These are phyloP conservation scores for Mycena albidolilacea DNA, from an alignment of 768 basidiomycete genomes.

Conservation along the genomic window DNA sequence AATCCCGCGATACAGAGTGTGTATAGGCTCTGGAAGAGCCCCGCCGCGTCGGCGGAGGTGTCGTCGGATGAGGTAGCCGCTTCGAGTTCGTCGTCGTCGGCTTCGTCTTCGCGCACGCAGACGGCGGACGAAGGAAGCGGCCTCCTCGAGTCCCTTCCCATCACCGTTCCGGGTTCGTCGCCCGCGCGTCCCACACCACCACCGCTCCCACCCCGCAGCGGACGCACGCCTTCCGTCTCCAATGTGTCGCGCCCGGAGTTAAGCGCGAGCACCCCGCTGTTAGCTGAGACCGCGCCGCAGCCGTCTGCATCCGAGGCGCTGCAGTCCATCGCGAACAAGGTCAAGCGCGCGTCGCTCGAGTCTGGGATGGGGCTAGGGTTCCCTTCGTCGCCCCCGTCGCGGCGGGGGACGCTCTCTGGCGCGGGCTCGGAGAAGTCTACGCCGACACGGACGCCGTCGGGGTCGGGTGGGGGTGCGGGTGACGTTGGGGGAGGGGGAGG, in stretches of 20 bases:
- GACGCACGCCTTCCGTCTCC: conserved; percentile 45
- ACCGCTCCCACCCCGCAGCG: conserved; percentile 65
- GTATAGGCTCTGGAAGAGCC: conserved; percentile 83
- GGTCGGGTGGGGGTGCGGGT: conserved; percentile 5
- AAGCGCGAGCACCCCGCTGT: conserved; percentile 38
- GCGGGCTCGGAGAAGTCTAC: background rate
- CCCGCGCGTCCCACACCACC: conserved; percentile 48
- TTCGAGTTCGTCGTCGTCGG: conserved; percentile 25
- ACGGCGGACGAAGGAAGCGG: conserved; percentile 24
- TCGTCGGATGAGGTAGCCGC: conserved; percentile 19
- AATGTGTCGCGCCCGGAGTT: conserved; percentile 47
- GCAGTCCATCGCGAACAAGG: conserved; percentile 68
- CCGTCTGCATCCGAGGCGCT: conserved; percentile 68
- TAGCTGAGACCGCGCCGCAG: conserved; percentile 38
- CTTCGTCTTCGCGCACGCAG: conserved; percentile 26
- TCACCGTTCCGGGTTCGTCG: conserved; percentile 18
- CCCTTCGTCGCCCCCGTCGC: conserved; percentile 35
- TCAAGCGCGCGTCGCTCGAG: conserved; percentile 51
- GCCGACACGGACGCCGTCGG: background rate
- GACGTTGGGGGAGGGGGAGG: no score
- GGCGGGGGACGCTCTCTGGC: conserved; percentile 24
- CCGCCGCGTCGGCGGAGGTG: conserved; percentile 47
- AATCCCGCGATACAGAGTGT: conserved; percentile 75
- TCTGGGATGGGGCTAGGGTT: conserved; percentile 20
- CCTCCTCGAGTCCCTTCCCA: background rate